phyloP scores from a whole-genome alignment of 2,329 filamentous ascomycete species.

The Biscogniauxia marginata region DNA sequence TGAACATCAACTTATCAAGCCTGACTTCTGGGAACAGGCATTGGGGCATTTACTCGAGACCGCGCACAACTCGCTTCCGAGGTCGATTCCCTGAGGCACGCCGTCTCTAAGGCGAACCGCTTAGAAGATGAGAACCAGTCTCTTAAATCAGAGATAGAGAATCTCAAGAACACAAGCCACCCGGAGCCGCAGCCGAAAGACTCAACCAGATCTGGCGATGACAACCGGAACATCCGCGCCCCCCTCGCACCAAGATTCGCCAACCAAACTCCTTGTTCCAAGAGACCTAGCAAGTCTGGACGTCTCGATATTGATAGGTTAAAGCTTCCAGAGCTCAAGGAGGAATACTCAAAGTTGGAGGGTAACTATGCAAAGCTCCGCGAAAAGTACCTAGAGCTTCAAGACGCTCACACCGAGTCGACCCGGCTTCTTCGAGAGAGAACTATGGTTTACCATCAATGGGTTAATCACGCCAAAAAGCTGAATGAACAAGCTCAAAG shows the following conservation, averaged over 20 bases:
- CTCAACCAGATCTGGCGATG: conserved; percentile 2
- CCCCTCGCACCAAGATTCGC: conserved; percentile 28
- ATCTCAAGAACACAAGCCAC: conserved; percentile 25
- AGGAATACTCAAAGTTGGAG: conserved; percentile 38
- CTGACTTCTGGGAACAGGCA: conserved; percentile 12
- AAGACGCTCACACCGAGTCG: conserved; percentile 25
- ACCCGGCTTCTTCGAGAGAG: conserved; percentile 41
- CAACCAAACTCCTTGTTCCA: conserved; percentile 21
- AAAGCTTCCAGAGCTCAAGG: conserved; percentile 21
- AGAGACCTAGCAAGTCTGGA: conserved; percentile 11
- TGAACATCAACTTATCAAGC: neutral
- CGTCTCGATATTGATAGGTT: conserved; percentile 17
- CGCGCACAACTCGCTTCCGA: conserved; percentile 32
- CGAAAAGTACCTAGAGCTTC: conserved; percentile 22
- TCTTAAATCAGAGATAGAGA: conserved; percentile 38
- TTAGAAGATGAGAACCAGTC: conserved; percentile 44
- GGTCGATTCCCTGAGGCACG: conserved; percentile 34
- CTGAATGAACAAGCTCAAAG: conserved; percentile 35
- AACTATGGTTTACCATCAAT: conserved; percentile 42
- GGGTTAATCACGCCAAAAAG: conserved; percentile 44
- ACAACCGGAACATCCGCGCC: conserved; percentile 14
- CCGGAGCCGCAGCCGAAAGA: conserved; percentile 6
- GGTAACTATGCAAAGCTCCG: conserved; percentile 41
- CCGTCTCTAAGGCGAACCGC: conserved; percentile 32
- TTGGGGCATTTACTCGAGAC: conserved; percentile 14